Conservation (phyloP, 2,329 filamentous ascomycete genomes). For the Trichophyton schoenleinii region DNA sequence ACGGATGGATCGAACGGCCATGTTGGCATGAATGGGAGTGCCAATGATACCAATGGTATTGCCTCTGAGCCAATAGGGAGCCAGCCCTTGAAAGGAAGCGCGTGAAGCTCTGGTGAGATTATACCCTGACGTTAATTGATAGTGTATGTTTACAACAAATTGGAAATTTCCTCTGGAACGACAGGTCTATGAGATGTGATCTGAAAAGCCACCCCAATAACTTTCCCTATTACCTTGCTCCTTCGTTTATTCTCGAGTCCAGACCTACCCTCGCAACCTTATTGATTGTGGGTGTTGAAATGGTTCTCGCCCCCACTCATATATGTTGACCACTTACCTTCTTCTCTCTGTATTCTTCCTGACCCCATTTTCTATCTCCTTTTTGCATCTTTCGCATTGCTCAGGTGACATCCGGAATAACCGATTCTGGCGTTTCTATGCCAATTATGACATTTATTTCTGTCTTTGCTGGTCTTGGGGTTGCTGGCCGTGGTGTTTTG, state of each 20-base stretch:
- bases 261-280: neutral
- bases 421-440: constrained; percentile 3
- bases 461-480: constrained; percentile 2
- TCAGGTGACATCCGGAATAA: neutral
- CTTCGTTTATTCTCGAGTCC: neutral
- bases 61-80: neutral
- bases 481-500: constrained; percentile 2
- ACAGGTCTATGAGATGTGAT: neutral
- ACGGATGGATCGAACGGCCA: constrained; percentile 1
- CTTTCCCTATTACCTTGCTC: neutral
- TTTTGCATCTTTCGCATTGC: neutral
- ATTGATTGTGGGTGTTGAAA: neutral
- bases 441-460: constrained; percentile 4
- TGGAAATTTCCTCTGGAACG: neutral
- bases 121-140: neutral
- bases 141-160: neutral
- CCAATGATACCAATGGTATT: neutral
- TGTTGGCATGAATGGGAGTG: neutral
- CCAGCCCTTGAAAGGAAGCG: neutral
- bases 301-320: neutral
- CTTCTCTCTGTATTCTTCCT: constrained; percentile 1
- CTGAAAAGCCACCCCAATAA: neutral
- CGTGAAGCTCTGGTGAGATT: neutral
- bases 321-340: constrained; percentile 1
- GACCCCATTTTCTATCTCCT: neutral